Evolutionary conservation across 257 asterid species (phyloP).

Genomic region (Vinca minor): DNA sequence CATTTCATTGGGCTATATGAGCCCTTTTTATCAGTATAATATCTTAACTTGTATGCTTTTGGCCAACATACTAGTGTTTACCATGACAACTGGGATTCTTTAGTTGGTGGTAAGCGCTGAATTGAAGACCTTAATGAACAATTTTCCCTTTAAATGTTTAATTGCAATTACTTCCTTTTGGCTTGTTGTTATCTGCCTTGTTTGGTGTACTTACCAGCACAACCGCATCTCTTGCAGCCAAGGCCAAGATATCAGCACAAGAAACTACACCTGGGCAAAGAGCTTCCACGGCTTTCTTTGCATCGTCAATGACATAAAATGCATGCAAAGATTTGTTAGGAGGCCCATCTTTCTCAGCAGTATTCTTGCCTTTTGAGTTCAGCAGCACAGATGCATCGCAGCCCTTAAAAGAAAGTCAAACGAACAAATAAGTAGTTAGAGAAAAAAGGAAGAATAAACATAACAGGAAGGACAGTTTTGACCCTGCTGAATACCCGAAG

Average conservation of each 20-base stretch:
- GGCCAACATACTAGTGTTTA: neutral
- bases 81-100: neutral
- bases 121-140: too few relatives aligned
- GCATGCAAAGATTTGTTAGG: conserved; percentile 62
- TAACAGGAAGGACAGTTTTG: neutral
- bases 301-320: conserved; percentile 51
- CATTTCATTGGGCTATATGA: too few relatives aligned
- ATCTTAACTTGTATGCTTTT: neutral
- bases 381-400: conserved; percentile 72
- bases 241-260: conserved; percentile 71
- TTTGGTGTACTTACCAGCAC: conserved; percentile 36
- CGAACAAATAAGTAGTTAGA: neutral
- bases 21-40: neutral
- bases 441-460: neutral
- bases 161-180: neutral
- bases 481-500: conserved; percentile 38
- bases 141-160: neutral
- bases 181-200: neutral
- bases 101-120: neutral
- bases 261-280: conserved; percentile 58
- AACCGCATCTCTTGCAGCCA: conserved; percentile 75
- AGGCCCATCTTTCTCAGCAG: conserved; percentile 61
- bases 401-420: conserved; percentile 31
- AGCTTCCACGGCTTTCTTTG: conserved; percentile 59
- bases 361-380: conserved; percentile 45